Percentiles rank a stretch among this genome's conserved stretches.
These are phyloP conservation scores for Sporisorium graminicola DNA, from an alignment of 1,284 basidiomycete genomes.

Conservation along the genomic window DNA sequence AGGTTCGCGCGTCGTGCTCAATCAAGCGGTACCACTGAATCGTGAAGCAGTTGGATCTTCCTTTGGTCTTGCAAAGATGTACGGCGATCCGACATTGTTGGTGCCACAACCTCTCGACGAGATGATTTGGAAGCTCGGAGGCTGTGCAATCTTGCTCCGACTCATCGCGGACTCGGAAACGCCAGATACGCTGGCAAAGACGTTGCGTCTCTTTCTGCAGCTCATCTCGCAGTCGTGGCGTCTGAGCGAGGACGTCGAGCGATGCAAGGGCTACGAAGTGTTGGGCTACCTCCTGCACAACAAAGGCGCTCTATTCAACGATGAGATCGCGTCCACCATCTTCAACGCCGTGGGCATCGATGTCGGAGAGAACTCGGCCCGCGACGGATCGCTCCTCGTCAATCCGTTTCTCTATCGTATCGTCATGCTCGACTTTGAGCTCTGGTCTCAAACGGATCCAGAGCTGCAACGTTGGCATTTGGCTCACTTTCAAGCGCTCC, in stretches of 20 bases:
- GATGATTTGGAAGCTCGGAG: slow-evolving; percentile 85
- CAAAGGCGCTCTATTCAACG: slow-evolving; percentile 82
- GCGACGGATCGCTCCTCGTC: slow-evolving; percentile 74
- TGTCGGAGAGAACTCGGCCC: slow-evolving; percentile 71
- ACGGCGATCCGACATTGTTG: slow-evolving; percentile 72
- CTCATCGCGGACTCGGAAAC: slow-evolving; percentile 75
- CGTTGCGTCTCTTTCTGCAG: slow-evolving; percentile 81
- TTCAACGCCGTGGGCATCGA: slow-evolving; percentile 87
- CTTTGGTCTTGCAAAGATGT: slow-evolving; percentile 50
- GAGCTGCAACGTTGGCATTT: slow-evolving; percentile 83
- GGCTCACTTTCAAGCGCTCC: slow-evolving; percentile 81
- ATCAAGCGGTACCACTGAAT: slow-evolving; percentile 49
- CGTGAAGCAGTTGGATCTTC: slow-evolving; percentile 48
- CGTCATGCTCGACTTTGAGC: slow-evolving; percentile 87
- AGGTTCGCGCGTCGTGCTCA: slow-evolving; percentile 46
- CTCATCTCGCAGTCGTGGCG: slow-evolving; percentile 87
- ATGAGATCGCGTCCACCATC: slow-evolving; percentile 80
- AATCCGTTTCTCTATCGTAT: slow-evolving; percentile 85
- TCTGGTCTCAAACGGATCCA: slow-evolving; percentile 81
- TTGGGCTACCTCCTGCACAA: slow-evolving; percentile 80
- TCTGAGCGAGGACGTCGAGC: slow-evolving; percentile 64
- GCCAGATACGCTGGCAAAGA: slow-evolving; percentile 79
- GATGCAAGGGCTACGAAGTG: slow-evolving; percentile 77
- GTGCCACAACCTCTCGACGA: slow-evolving; percentile 79
- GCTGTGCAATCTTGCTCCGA: slow-evolving; percentile 80